Base-by-base conservation (phyloP, 2,329 filamentous ascomycete species). In the Stachybotrys echinatus region DNA sequence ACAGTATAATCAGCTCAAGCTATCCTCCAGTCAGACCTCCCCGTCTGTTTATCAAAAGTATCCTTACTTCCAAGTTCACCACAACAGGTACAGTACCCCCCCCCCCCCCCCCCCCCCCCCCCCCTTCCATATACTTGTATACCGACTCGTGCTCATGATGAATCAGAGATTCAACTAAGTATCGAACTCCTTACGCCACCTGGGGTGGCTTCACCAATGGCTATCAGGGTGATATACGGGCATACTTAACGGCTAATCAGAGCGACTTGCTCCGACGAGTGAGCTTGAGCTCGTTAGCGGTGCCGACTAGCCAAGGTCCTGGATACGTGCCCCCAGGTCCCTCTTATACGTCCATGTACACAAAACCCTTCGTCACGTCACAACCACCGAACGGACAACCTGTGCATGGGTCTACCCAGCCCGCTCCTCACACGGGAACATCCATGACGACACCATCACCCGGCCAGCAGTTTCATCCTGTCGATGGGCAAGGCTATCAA, bases 161-260 rank as follows among this genome's bases (percentile, higher is more conserved):
- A 20, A 12, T 42, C 52, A 80, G 77, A 65, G 76, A 80, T 52
- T 68, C 76, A 6, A 71, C 74, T 7, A 76, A 76, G 48, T 84
- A 85, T 52, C 74, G 78, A 46, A 83, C 79, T 5, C 82, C 82
- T 1, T 85, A 85, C 58, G 73, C 76, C 17, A 68, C 72, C 2
- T 74, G 69, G 66, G 76, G 77, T 21, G 81, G 80, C 0, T 84
- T 84, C 56, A 81, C 76, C 31, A 84, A 84, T 52, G 80, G 79
- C 5, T 83, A 83, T 50, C 78, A 83, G 61, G 78, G 76, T 19
- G 76, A 75, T 45, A 52, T 75, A 18, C 67, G 70, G 45, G 71
- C 72, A 18, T 73, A 77, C 50, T 52, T 78, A 42, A 70, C 74
- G 63, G 55, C 61, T 12, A 64, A 61, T 45, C 59, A 61, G 18